Evolutionary conservation across 1,139 yeast species (phyloP).

Genomic region (Sugiyamaella grinbergsii): DNA sequence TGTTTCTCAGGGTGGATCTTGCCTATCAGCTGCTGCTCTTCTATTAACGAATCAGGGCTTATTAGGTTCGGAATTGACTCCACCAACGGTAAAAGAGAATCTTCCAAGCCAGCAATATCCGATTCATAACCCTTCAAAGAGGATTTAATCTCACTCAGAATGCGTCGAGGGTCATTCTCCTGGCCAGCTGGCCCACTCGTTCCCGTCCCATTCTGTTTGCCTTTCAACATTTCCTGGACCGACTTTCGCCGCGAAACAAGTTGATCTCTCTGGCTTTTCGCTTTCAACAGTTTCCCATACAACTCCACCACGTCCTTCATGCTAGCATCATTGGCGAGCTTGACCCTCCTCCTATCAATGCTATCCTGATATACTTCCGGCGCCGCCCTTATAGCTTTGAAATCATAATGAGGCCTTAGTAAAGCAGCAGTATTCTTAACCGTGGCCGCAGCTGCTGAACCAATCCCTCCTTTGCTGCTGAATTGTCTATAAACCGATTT

Average conservation of each 20-base stretch:
- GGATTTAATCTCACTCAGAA: constrained; percentile 27
- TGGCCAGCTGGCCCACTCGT: constrained; percentile 25
- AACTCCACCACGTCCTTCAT: constrained; percentile 42
- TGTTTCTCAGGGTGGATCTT: constrained; percentile 31
- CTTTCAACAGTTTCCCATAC: constrained; percentile 34
- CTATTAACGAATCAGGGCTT: constrained; percentile 48
- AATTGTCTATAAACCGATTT: constrained; percentile 6
- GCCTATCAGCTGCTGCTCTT: constrained; percentile 46
- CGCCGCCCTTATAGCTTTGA: constrained; percentile 50
- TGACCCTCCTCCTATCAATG: constrained; percentile 51
- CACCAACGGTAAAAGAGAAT: constrained; percentile 34
- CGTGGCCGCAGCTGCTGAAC: constrained; percentile 11
- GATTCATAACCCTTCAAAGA: constrained; percentile 37
- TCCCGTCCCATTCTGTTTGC: constrained; percentile 12
- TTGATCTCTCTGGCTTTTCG: constrained; percentile 31
- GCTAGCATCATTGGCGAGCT: constrained; percentile 38
- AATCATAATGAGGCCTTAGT: constrained; percentile 51
- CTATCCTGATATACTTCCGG: constrained; percentile 49
- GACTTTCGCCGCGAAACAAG: constrained; percentile 37
- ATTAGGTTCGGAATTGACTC: constrained; percentile 71
- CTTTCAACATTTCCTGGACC: constrained; percentile 27
- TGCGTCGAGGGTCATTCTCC: background rate
- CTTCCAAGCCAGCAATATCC: constrained; percentile 38
- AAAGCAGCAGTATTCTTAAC: constrained; percentile 26
- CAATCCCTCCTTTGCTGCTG: background rate